phyloP scores from a whole-genome alignment of 2,329 filamentous ascomycete genomes.

The Lasiodiplodia theobromae region DNA sequence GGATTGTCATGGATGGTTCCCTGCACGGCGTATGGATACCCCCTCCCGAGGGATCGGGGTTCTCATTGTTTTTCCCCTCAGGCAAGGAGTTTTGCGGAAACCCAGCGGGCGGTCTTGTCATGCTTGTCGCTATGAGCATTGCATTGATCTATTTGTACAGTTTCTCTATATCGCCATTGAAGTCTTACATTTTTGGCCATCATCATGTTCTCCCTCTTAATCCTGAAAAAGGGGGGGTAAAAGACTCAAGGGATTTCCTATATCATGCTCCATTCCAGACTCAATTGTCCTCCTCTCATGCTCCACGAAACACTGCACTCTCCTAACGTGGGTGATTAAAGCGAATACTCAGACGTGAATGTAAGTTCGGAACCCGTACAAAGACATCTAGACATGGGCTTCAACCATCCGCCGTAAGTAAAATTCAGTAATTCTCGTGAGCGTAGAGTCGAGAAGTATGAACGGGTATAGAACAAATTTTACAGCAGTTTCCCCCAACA shows the following conservation, averaged over 20 bases:
- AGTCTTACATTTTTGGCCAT: constrained; percentile 32
- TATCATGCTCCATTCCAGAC: not conserved
- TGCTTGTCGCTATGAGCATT: constrained; percentile 10
- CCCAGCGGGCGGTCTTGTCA: constrained; percentile 8
- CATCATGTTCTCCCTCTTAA: not conserved
- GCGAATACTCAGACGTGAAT: not conserved
- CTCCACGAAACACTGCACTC: not conserved
- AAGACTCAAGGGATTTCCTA: not conserved
- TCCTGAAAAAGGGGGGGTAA: not conserved
- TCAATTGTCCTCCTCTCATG: not conserved
- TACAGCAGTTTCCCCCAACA: too few relatives aligned
- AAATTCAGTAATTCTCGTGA: not conserved
- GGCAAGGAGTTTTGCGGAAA: constrained; percentile 15
- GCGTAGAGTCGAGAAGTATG: not conserved
- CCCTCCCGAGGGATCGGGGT: constrained; percentile 7
- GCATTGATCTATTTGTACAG: constrained; percentile 40
- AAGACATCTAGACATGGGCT: not conserved
- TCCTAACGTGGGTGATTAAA: not conserved
- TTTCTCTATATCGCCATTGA: constrained; percentile 29
- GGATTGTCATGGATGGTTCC: constrained; percentile 13
- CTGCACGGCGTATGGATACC: constrained; percentile 24
- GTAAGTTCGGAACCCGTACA: not conserved
- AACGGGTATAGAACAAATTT: too few relatives aligned
- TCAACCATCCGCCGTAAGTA: not conserved
- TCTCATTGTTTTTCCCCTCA: not conserved